Evolutionary conservation across 2,329 filamentous ascomycete genomes (phyloP), one percentile per base, ranked within the genome.

Genomic region (Xylariales sp.): DNA sequence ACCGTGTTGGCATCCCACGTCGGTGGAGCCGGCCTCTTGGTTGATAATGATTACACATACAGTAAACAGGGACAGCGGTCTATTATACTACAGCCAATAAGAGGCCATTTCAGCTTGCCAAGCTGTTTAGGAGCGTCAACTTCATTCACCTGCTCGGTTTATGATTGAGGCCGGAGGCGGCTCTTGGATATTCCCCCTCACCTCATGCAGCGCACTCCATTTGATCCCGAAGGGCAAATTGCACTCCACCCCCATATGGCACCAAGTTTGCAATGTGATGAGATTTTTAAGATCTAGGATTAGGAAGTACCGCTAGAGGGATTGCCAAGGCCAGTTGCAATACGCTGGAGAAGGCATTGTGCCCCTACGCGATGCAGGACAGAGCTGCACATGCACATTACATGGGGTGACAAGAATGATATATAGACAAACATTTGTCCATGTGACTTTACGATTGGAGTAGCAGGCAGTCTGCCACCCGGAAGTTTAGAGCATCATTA

Each of bases 111-210:
- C 16, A 19, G 20, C 15, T 18, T n/a, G 36, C 36, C 36, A 39
- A 39, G n/a, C n/a, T n/a, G n/a, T n/a, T n/a, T n/a, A n/a, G n/a
- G 6, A 15, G 31, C 5, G 8, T 27, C n/a, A 27, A 21, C 24
- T 27, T 39, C 31, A 31, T 21, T 31, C n/a, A 39, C 36, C 36
- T 39, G 36, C 36, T 39, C 10, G 31, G 31, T 31, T 21, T 27
- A 29, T 29, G 25, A n/a, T 25, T 33, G n/a, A 16, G 11, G n/a
- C 36, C 36, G 36, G 31, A 19, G 10, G 25, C 36, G 16, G 36
- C 11, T 11, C 19, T 22, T 31, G 29, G 36, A 12, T 39, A 31
- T 14, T 20, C 36, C 31, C 36, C 36, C 29, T 27, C 8, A 9
- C 8, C 12, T 2, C 19, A 14, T 11, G 19, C 31, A 36, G n/a